These are phyloP conservation scores for Scalesia atractyloides DNA, from an alignment of 129 eudicot genomes.

Conservation along the genomic window DNA sequence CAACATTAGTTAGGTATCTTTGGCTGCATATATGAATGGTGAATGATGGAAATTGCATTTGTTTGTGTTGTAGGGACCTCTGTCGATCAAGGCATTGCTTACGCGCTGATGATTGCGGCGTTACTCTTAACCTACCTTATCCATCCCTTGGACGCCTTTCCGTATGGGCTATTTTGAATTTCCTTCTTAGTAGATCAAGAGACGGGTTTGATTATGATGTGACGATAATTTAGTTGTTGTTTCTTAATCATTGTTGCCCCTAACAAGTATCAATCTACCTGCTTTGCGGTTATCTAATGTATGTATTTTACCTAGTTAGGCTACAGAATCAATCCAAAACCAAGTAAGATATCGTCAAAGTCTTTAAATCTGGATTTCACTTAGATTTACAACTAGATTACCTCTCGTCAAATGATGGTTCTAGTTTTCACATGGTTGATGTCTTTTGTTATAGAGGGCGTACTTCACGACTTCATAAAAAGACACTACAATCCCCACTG, in stretches of 20 bases:
- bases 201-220: neutral
- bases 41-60: constrained; percentile 12
- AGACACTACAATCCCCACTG: constrained; percentile 87
- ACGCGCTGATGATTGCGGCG: constrained; percentile 59
- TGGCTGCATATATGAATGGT: neutral
- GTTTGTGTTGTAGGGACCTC: constrained; percentile 49
- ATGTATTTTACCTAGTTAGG: neutral
- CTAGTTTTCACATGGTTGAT: neutral
- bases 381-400: neutral
- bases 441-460: constrained; percentile 38
- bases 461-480: constrained; percentile 82
- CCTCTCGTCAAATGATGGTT: neutral
- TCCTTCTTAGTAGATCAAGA: constrained; percentile 16
- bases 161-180: constrained; percentile 36
- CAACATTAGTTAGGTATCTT: neutral
- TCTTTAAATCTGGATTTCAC: neutral
- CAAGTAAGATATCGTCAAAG: neutral
- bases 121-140: constrained; percentile 65
- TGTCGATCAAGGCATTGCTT: constrained; percentile 66
- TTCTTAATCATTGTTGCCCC: constrained; percentile 22
- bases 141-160: constrained; percentile 60
- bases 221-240: constrained; percentile 7
- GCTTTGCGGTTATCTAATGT: neutral
- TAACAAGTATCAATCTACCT: constrained; percentile 14
- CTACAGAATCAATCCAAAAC: neutral